These are phyloP conservation scores for Pistacia integerrima DNA, from an alignment of 345 rosid genomes.

Conservation along the genomic window DNA sequence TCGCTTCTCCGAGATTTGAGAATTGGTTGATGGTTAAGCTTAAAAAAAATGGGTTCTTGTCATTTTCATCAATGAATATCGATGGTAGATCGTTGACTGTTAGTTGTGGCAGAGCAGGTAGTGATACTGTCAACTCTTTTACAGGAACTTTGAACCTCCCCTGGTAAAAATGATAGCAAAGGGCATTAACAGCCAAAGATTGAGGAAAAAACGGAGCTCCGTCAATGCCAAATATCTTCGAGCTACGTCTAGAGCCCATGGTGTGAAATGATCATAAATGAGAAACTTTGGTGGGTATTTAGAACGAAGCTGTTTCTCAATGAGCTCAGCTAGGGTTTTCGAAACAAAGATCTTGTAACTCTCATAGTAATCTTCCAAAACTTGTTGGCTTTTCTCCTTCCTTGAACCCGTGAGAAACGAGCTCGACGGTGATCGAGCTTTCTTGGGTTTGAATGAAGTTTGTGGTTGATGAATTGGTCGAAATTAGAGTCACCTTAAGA, in stretches of 20 bases:
- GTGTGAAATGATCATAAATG: background rate
- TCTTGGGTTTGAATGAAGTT: background rate
- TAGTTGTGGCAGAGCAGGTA: slow-evolving; percentile 28
- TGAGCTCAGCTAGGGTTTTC: slow-evolving; percentile 12
- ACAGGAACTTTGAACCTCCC: background rate
- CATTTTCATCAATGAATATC: slow-evolving; percentile 27
- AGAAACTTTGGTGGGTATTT: background rate
- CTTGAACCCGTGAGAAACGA: no score
- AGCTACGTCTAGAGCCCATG: slow-evolving; percentile 28
- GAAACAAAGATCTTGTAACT: slow-evolving; percentile 21
- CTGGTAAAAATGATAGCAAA: no score
- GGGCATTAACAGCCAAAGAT: no score
- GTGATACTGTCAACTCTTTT: background rate
- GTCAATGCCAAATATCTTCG: background rate
- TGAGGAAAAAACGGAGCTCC: background rate
- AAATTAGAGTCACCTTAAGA: slow-evolving; percentile 43
- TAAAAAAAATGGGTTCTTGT: slow-evolving; percentile 21
- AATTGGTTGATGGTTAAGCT: slow-evolving; percentile 29
- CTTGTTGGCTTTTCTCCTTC: no score
- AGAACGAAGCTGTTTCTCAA: slow-evolving; percentile 14
- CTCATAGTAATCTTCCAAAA: background rate
- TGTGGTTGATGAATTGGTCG: slow-evolving; percentile 33
- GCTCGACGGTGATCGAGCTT: slow-evolving; percentile 3
- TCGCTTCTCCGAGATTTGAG: slow-evolving; percentile 35
- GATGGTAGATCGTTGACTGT: slow-evolving; percentile 47